phyloP scores from a whole-genome alignment of 1,284 basidiomycete genomes.

The Cystobasidium slooffiae region DNA sequence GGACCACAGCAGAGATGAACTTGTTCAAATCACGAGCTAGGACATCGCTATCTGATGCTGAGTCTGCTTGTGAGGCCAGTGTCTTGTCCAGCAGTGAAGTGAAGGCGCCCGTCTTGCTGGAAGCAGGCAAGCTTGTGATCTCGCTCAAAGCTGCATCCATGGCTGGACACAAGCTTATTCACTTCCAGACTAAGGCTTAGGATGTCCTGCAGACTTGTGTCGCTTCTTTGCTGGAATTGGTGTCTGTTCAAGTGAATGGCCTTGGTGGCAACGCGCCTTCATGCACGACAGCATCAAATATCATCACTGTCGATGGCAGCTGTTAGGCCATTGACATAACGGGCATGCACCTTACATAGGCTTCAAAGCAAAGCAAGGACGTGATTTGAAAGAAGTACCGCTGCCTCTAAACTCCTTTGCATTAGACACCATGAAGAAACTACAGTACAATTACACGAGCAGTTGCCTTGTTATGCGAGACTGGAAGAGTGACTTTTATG shows the following conservation, averaged over 20 bases:
- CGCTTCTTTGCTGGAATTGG: no score
- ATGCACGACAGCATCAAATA: no score
- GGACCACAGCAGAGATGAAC: conserved; percentile 30
- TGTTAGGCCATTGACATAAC: no score
- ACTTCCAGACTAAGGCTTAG: background rate
- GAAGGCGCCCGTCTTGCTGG: conserved; percentile 43
- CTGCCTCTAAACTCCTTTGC: conserved; percentile 6
- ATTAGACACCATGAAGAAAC: background rate
- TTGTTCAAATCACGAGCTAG: conserved; percentile 25
- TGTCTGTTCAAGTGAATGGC: no score
- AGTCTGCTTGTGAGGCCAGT: conserved; percentile 6
- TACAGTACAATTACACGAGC: background rate
- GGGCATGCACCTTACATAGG: no score
- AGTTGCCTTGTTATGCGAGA: no score
- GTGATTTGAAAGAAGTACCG: background rate
- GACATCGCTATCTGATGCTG: background rate
- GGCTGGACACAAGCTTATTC: background rate
- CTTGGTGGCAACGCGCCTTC: no score
- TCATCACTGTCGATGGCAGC: no score
- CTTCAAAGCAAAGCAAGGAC: no score
- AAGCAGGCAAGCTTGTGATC: conserved; percentile 7
- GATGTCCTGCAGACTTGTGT: background rate
- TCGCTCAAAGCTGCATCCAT: conserved; percentile 39
- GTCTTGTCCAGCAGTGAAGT: conserved; percentile 32
- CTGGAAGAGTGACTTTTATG: background rate